Base-by-base conservation (phyloP, 495 filamentous ascomycete species). In the Peziza echinospora region DNA sequence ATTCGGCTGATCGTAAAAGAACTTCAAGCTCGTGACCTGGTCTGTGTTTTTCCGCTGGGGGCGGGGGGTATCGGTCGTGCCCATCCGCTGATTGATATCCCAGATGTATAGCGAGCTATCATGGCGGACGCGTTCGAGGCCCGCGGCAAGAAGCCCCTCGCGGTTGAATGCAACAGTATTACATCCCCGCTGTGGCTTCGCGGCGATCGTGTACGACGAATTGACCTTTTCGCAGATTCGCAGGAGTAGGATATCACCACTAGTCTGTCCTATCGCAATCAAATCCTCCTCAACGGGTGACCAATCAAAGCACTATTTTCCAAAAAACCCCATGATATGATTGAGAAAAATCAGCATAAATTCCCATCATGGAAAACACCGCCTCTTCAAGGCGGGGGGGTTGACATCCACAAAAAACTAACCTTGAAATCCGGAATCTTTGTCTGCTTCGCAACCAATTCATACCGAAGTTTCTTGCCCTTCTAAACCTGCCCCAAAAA, bases 21-120 rank as follows among this genome's bases (percentile, higher is more conserved):
- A 97, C 57, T 81, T 80, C 47, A 93, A 76, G 62, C 84, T 93
- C 0, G 81, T 83, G 24, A 97, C 82, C 9, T 80, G 77, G 48
- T 92, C 84, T 26, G 81, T 84, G 44, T 76, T 37, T 11, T 37
- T 13, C 30, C 19, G 13, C 30, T 37, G 30, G 4, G 30, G 30
- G 30, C 30, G 30, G 30, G 30, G 19, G 13, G 56, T 42, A 49
- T 71, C 65, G 50, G 65, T 62, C 6, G 65, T 58, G 13, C 73
- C 63, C 17, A 78, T 63, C 34, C 77, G 68, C 55, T 76, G 76
- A 51, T 76, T 81, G 44, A 91, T 69, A 62, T 97, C 91, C 77
- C 87, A 97, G 24, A 96, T 78, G 56, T 93, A 85, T 39, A 97
- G 67, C 55, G 84, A 93, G 49, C 79, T 78, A 61, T 96, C 89